Evolutionary conservation across 2,329 filamentous ascomycete genomes (phyloP).

Genomic region (Hypoxylon sp.): DNA sequence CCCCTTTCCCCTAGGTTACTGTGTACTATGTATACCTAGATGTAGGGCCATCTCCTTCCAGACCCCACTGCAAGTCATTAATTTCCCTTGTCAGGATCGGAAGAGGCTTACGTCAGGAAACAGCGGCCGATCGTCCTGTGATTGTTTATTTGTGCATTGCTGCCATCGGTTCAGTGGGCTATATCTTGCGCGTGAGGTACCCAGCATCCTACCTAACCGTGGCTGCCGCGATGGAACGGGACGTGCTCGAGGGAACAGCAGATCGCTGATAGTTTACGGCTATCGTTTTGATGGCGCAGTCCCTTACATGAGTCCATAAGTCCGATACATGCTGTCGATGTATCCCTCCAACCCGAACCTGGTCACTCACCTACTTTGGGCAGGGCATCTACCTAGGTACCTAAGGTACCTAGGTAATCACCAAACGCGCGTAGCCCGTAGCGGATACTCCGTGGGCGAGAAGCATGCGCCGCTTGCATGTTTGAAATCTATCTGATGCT

Average conservation of each 20-base stretch:
- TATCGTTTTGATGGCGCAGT: slow-evolving; percentile 33
- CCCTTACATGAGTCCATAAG: slow-evolving; percentile 35
- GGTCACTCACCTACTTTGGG: not conserved
- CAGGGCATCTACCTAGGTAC: too few relatives aligned
- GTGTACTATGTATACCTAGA: too few relatives aligned
- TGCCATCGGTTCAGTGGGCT: slow-evolving; percentile 19
- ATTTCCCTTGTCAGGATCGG: slow-evolving; percentile 37
- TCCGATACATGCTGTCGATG: not conserved
- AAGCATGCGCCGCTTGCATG: not conserved
- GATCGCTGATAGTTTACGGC: slow-evolving; percentile 33
- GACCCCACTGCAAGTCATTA: slow-evolving; percentile 35
- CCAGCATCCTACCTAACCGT: not conserved
- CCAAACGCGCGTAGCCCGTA: not conserved
- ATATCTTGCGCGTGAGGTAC: slow-evolving; percentile 4
- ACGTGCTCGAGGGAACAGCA: slow-evolving; percentile 26
- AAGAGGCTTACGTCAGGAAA: slow-evolving; percentile 39
- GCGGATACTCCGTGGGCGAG: not conserved
- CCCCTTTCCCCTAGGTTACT: not conserved
- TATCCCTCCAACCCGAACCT: slow-evolving; percentile 1
- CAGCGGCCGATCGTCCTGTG: slow-evolving; percentile 38
- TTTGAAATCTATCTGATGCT: slow-evolving; percentile 3
- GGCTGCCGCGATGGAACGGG: slow-evolving; percentile 12
- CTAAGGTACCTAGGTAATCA: not conserved
- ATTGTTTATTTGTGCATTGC: slow-evolving; percentile 13
- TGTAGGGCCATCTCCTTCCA: slow-evolving; percentile 8